Base-by-base conservation (phyloP, 1,284 basidiomycete species). In the Melampsora larici-populina region DNA sequence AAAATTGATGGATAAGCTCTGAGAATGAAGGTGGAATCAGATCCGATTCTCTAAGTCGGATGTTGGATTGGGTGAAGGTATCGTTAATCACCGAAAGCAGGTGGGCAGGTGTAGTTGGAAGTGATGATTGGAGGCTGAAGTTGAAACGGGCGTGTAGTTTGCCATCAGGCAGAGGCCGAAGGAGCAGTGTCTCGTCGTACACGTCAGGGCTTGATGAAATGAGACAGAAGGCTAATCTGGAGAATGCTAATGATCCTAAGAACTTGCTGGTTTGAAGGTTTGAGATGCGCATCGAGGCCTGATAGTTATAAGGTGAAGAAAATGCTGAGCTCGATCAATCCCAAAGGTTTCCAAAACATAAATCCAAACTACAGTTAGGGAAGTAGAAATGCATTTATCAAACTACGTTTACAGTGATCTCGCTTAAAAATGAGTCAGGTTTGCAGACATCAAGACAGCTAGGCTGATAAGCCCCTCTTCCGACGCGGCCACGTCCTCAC, bases 21-120 rank as follows among this genome's bases (percentile, higher is more conserved):
- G 94, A 90, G 21, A 97, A 86, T 0, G 90, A 87, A 9, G 96
- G 88, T 0, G 95, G 94, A 71, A 97, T 92, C 13, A 97, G 84
- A 15, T 69, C 75, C 65, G 70, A 78, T 48, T 63, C 33, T 31
- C 58, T 48, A 60, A 68, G 29, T 17, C 36, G 49, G 6, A 66
- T 7, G 21, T 69, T 71, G 17, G 69, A 43, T 71, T 66, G 51
- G 11, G 21, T 24, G 5, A 21, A 21, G 21, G 55, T 31, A 58
- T 48, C 33, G 66, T 48, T 68, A 6, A 69, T 73, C 13, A 43
- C 75, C 51, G 24, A 48, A 73, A 29, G 48, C 75, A 18, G 51
- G 76, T n/a, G 21, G 63, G 17, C 11, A 31, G 67, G 78, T 63
- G 31, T 68, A 64, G 78, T 31, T 69, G 76, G 58, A 65, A 26